Conservation (phyloP, 352 stramenopile genomes). For the Pythium myriotylum region DNA sequence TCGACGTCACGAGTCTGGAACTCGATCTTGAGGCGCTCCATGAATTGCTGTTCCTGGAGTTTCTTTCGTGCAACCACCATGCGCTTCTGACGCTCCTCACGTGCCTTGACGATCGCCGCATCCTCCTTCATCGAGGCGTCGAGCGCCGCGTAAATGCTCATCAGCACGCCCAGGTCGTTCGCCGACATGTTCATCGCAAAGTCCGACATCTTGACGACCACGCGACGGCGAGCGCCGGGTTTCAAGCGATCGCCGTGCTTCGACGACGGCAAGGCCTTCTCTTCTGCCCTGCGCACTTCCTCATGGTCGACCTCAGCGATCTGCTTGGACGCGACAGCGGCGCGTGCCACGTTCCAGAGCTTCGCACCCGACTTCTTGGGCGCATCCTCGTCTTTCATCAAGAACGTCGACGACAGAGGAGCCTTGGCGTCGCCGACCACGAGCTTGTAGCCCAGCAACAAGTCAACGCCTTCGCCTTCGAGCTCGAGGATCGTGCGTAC, state of each 20-base stretch:
- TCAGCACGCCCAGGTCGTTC: constrained; percentile 79
- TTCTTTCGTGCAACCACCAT: constrained; percentile 50
- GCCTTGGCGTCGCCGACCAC: constrained; percentile 44
- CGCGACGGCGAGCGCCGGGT: constrained; percentile 53
- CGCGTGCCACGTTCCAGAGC: constrained; percentile 64
- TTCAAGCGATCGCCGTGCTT: constrained; percentile 48
- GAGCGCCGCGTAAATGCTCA: constrained; percentile 69
- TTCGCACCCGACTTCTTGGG: constrained; percentile 27
- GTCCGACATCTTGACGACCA: constrained; percentile 83
- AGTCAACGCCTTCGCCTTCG: constrained; percentile 84
- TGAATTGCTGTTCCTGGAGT: constrained; percentile 68
- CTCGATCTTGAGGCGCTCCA: constrained; percentile 71
- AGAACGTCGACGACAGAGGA: constrained; percentile 3
- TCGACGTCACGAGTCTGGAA: constrained; percentile 78
- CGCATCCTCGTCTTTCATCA: constrained; percentile 22
- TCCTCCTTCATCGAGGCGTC: constrained; percentile 77
- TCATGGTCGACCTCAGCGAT: constrained; percentile 64
- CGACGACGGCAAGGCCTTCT: constrained; percentile 20
- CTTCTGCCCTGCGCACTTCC: constrained; percentile 39
- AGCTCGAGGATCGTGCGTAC: constrained; percentile 82
- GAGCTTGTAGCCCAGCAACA: constrained; percentile 76
- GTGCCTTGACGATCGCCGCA: constrained; percentile 54
- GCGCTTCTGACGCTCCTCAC: constrained; percentile 46
- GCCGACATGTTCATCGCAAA: constrained; percentile 84
- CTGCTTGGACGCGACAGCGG: constrained; percentile 54